Percentiles rank a stretch among this genome's conserved stretches.
Evolutionary conservation across 1,139 yeast genomes (phyloP).

Genomic region (Scheffersomyces stambukii): DNA sequence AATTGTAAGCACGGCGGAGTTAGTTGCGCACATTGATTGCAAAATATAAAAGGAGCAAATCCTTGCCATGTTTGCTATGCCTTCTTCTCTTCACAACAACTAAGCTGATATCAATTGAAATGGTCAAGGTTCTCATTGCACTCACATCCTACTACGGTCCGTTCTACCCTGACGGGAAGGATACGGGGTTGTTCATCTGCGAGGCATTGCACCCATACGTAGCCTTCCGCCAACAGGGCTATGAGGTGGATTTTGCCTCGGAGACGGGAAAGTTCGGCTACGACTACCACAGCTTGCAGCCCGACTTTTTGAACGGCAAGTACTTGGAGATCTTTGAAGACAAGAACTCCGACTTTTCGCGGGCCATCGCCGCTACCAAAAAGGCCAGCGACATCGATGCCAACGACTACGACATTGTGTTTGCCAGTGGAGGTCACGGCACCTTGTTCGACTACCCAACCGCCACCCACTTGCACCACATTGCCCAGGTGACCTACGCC

Average conservation of each 20-base stretch:
- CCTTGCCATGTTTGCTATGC: too few relatives aligned
- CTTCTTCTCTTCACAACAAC: neutral
- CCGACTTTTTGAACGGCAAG: constrained; percentile 39
- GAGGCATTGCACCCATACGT: constrained; percentile 59
- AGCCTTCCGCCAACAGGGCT: constrained; percentile 42
- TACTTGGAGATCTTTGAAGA: constrained; percentile 38
- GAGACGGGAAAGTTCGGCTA: constrained; percentile 53
- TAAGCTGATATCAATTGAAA: neutral
- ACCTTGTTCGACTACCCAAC: constrained; percentile 54
- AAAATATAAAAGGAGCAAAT: too few relatives aligned
- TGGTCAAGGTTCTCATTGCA: constrained; percentile 44
- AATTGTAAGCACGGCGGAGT: too few relatives aligned
- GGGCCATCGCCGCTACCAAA: constrained; percentile 29
- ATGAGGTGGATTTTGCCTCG: constrained; percentile 51
- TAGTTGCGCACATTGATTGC: too few relatives aligned
- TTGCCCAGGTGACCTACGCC: constrained; percentile 44
- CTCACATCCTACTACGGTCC: constrained; percentile 44
- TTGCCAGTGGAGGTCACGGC: constrained; percentile 66
- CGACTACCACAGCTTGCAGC: constrained; percentile 48
- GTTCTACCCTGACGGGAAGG: constrained; percentile 53
- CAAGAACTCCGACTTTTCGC: constrained; percentile 32
- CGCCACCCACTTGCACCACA: constrained; percentile 41
- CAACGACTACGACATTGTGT: constrained; percentile 49
- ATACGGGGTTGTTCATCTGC: constrained; percentile 52
- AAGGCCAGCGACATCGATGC: constrained; percentile 43